Percentiles rank a stretch among this genome's conserved stretches.
These are phyloP conservation scores for Codiaeum variegatum DNA, from an alignment of 441 rosid genomes.

Conservation along the genomic window DNA sequence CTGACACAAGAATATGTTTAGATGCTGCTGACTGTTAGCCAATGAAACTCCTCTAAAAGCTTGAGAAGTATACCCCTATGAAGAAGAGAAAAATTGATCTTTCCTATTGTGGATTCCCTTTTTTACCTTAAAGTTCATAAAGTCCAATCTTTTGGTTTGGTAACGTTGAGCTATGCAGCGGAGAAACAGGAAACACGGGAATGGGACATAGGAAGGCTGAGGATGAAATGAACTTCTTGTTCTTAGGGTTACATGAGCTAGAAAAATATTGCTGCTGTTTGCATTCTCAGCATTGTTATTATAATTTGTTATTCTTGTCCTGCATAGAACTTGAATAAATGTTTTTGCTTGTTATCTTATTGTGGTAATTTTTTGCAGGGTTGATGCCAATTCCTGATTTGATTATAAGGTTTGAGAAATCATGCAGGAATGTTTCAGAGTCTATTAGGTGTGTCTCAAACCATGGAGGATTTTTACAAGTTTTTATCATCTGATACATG, in stretches of 20 bases:
- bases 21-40: background rate
- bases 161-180: too few relatives aligned
- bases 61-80: background rate
- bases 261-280: background rate
- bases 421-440: slow-evolving; percentile 81
- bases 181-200: too few relatives aligned
- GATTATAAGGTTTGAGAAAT: slow-evolving; percentile 73
- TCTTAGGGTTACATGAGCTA: background rate
- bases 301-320: background rate
- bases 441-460: slow-evolving; percentile 63
- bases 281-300: background rate
- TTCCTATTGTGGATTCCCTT: background rate
- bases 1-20: background rate
- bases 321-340: slow-evolving; percentile 7
- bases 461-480: slow-evolving; percentile 6
- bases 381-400: slow-evolving; percentile 83
- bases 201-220: too few relatives aligned
- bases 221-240: background rate
- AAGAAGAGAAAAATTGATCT: background rate
- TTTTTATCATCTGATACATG: slow-evolving; percentile 1
- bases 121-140: background rate
- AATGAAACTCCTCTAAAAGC: background rate
- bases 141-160: background rate
- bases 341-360: background rate
- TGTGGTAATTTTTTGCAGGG: slow-evolving; percentile 45